phyloP scores from a whole-genome alignment of 2,329 filamentous ascomycete species.

The Verticillium klebahnii region DNA sequence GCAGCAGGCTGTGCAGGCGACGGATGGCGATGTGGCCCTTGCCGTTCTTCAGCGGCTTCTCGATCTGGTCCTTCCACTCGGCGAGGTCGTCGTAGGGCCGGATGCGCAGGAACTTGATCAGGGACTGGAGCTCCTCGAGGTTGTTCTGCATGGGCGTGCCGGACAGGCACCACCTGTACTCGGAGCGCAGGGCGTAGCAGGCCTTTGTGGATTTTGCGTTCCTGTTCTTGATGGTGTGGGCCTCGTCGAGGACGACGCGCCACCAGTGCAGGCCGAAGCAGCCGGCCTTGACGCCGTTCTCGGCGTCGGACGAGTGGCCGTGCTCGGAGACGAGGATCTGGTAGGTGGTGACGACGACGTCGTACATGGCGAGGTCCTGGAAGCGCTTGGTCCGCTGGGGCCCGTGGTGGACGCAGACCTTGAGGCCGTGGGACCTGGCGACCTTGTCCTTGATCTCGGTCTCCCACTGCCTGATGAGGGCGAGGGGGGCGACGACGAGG shows the following conservation, averaged over 20 bases:
- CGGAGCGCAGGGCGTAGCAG: slow-evolving; percentile 75
- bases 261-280: slow-evolving; percentile 95
- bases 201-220: slow-evolving; percentile 94
- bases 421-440: slow-evolving; percentile 61
- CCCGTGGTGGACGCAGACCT: slow-evolving; percentile 88
- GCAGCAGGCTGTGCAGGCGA: slow-evolving; percentile 76
- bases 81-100: slow-evolving; percentile 82
- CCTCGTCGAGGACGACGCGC: slow-evolving; percentile 90
- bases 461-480: slow-evolving; percentile 97
- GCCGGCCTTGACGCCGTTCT: slow-evolving; percentile 64
- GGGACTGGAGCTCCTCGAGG: slow-evolving; percentile 88
- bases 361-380: slow-evolving; percentile 74
- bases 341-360: slow-evolving; percentile 96
- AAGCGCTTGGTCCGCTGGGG: slow-evolving; percentile 75
- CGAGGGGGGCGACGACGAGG: slow-evolving; percentile 86
- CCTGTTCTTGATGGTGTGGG: slow-evolving; percentile 97
- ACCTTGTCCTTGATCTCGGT: slow-evolving; percentile 85
- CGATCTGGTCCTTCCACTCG: slow-evolving; percentile 90
- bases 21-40: slow-evolving; percentile 85
- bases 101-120: slow-evolving; percentile 90
- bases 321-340: slow-evolving; percentile 93
- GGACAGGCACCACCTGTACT: slow-evolving; percentile 94
- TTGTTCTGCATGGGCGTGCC: slow-evolving; percentile 99
- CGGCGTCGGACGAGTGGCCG: slow-evolving; percentile 58
- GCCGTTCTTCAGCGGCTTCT: slow-evolving; percentile 82